Evolutionary conservation across 768 basidiomycete species (phyloP).

Genomic region (Rhodosporidiobolus odoratus): DNA sequence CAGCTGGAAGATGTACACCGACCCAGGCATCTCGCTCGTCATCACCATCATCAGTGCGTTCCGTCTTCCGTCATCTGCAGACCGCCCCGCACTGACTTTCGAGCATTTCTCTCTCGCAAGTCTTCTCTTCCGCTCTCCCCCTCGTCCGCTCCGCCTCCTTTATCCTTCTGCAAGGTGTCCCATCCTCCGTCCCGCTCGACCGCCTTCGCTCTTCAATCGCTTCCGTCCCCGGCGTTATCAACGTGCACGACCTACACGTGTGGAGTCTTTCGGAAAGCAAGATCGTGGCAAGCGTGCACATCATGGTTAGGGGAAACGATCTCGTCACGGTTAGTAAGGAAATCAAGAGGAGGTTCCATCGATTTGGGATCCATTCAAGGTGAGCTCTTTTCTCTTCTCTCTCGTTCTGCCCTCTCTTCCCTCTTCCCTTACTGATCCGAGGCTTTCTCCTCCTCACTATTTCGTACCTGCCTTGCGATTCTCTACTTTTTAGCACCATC

Average conservation of each 20-base stretch:
- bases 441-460: background rate
- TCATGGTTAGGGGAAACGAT: constrained; percentile 71
- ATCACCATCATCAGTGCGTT: constrained; percentile 74
- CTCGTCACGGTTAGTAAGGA: constrained; percentile 85
- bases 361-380: constrained; percentile 83
- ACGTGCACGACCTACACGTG: constrained; percentile 88
- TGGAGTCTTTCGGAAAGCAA: constrained; percentile 97
- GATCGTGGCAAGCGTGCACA: constrained; percentile 91
- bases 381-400: background rate
- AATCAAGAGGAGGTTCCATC: constrained; percentile 77
- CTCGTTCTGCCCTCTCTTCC: background rate
- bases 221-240: constrained; percentile 73
- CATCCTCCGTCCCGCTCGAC: constrained; percentile 80
- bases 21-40: constrained; percentile 84
- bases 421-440: background rate
- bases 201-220: constrained; percentile 76
- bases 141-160: constrained; percentile 80
- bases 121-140: constrained; percentile 90
- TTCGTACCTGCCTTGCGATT: background rate
- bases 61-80: no score
- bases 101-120: background rate
- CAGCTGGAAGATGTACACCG: constrained; percentile 82
- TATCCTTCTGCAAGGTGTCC: constrained; percentile 91
- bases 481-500: constrained; percentile 35
- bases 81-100: background rate